Evolutionary conservation across 352 stramenopile genomes (phyloP).

Genomic region (Globisporangium irregulare): DNA sequence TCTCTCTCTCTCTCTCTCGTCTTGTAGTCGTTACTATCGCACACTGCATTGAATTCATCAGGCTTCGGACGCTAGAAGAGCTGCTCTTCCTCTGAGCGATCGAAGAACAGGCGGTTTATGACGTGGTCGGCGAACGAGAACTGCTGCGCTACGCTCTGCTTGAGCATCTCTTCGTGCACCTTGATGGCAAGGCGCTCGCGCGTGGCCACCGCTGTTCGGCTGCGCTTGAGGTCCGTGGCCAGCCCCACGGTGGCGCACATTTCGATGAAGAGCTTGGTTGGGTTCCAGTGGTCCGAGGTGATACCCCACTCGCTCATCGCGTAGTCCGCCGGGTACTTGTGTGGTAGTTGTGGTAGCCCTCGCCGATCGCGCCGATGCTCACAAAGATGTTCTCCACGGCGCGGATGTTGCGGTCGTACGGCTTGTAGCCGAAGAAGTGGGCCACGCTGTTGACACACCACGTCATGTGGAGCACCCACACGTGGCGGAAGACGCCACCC

Average conservation of each 20-base stretch:
- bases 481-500: slow-evolving; percentile 93
- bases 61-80: slow-evolving; percentile 40
- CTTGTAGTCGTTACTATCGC: too few relatives aligned
- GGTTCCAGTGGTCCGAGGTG: slow-evolving; percentile 95
- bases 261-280: slow-evolving; percentile 98
- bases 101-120: slow-evolving; percentile 72
- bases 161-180: slow-evolving; percentile 54
- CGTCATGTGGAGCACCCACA: slow-evolving; percentile 97
- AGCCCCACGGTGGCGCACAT: slow-evolving; percentile 89
- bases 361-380: slow-evolving; percentile 93
- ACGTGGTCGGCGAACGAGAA: slow-evolving; percentile 59
- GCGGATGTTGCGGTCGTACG: slow-evolving; percentile 95
- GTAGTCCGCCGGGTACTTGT: slow-evolving; percentile 99
- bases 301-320: slow-evolving; percentile 97
- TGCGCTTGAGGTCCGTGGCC: slow-evolving; percentile 95
- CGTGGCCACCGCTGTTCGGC: slow-evolving; percentile 73
- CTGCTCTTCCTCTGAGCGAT: slow-evolving; percentile 75
- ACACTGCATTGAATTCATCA: too few relatives aligned
- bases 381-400: slow-evolving; percentile 97
- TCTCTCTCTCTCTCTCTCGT: too few relatives aligned
- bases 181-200: slow-evolving; percentile 69
- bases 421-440: slow-evolving; percentile 98
- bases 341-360: slow-evolving; percentile 97
- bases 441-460: slow-evolving; percentile 99
- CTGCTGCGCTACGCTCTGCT: slow-evolving; percentile 40